phyloP scores from a whole-genome alignment of 2,329 filamentous ascomycete genomes.

The Madurella mycetomatis region DNA sequence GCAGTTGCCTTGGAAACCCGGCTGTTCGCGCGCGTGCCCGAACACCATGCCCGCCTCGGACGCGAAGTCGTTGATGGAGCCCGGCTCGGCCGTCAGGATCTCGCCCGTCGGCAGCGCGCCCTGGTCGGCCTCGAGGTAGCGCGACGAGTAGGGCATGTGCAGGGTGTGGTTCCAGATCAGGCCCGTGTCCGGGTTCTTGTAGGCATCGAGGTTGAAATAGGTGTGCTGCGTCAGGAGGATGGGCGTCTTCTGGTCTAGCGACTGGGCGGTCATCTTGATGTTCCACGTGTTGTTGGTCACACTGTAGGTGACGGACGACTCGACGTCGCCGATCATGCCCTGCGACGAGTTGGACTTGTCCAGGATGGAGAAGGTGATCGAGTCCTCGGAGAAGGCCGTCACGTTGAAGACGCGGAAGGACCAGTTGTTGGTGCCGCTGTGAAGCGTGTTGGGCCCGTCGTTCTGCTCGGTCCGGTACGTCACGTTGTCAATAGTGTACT shows the following conservation, averaged over 20 bases:
- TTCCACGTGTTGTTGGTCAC: conserved; percentile 53
- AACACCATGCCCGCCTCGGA: conserved; percentile 54
- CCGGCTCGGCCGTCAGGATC: conserved; percentile 51
- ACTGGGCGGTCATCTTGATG: conserved; percentile 55
- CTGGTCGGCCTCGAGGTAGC: conserved; percentile 53
- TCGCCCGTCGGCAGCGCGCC: conserved; percentile 57
- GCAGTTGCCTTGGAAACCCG: conserved; percentile 59
- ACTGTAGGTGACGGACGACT: conserved; percentile 59
- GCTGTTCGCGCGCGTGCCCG: conserved; percentile 54
- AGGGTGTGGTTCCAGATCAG: conserved; percentile 59
- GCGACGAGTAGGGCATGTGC: conserved; percentile 57
- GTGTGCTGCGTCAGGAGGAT: conserved; percentile 63
- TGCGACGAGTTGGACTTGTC: conserved; percentile 54
- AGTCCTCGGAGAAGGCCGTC: conserved; percentile 47
- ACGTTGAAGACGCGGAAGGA: conserved; percentile 62
- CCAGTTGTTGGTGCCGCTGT: conserved; percentile 58
- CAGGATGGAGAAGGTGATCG: conserved; percentile 62
- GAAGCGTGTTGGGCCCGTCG: conserved; percentile 51
- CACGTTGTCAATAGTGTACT: conserved; percentile 49
- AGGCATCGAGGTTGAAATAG: conserved; percentile 66
- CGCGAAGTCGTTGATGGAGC: conserved; percentile 63
- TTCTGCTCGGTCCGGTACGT: conserved; percentile 53
- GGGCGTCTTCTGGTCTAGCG: conserved; percentile 46
- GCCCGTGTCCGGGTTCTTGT: conserved; percentile 51
- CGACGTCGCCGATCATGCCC: conserved; percentile 59